Conservation (phyloP, 202 grass and related monocot genomes). For the Brachypodium distachyon region DNA sequence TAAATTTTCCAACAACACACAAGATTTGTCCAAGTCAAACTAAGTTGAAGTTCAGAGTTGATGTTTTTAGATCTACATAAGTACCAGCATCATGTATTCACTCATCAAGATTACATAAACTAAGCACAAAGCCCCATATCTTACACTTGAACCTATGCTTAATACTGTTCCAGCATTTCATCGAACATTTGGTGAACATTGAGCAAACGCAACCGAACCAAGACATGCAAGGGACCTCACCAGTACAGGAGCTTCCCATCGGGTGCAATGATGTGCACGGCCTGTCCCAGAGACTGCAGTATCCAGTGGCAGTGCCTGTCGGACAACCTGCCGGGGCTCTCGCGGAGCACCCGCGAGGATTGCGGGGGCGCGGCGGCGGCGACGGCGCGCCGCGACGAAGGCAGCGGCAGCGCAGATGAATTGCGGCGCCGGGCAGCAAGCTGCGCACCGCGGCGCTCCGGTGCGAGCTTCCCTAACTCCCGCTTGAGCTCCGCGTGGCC, state of each 20-base stretch:
- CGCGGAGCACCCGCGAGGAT: too few relatives aligned
- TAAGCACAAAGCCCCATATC: too few relatives aligned
- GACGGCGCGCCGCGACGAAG: neutral
- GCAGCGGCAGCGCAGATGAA: neutral
- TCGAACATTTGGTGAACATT: slow-evolving; percentile 1
- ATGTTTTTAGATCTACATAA: neutral
- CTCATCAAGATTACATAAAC: too few relatives aligned
- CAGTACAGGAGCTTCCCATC: slow-evolving; percentile 66
- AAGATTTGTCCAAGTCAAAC: too few relatives aligned
- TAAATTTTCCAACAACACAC: too few relatives aligned
- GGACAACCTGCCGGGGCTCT: slow-evolving; percentile 25
- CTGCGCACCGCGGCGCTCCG: neutral
- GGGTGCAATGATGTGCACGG: slow-evolving; percentile 62
- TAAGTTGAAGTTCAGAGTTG: too few relatives aligned
- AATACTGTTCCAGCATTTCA: neutral
- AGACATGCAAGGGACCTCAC: slow-evolving; percentile 7
- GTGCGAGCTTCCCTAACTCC: slow-evolving; percentile 38
- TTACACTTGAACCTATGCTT: neutral
- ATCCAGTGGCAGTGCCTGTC: slow-evolving; percentile 66
- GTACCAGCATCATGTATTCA: too few relatives aligned
- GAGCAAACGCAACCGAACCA: neutral
- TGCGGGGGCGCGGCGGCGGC: slow-evolving; percentile 19
- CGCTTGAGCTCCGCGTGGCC: slow-evolving; percentile 56
- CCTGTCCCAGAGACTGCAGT: slow-evolving; percentile 71
- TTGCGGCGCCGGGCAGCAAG: slow-evolving; percentile 15